Evolutionary conservation across 805 yeast species (phyloP).

Genomic region (Zygoascus ofunaensis): DNA sequence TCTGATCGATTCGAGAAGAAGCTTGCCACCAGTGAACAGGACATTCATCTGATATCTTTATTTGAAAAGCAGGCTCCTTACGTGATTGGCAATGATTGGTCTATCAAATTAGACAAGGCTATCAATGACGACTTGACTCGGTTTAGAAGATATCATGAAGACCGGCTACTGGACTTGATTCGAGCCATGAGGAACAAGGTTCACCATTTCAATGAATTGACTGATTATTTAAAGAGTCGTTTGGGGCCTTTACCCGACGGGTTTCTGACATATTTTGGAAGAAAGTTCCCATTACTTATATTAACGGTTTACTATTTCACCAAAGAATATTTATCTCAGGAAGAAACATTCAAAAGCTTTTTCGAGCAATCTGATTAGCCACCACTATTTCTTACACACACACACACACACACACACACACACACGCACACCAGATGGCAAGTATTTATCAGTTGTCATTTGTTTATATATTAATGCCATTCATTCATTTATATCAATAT

Average conservation of each 20-base stretch:
- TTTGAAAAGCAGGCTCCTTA: constrained; percentile 44
- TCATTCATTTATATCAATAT: too few relatives aligned
- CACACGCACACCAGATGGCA: too few relatives aligned
- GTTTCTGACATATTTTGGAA: constrained; percentile 66
- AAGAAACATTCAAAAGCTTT: constrained; percentile 46
- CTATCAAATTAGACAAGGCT: constrained; percentile 52
- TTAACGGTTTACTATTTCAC: constrained; percentile 66
- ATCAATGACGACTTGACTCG: constrained; percentile 81
- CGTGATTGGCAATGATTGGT: constrained; percentile 65
- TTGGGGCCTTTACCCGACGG: constrained; percentile 83
- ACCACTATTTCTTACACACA: too few relatives aligned
- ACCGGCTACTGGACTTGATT: constrained; percentile 71
- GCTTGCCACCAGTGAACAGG: constrained; percentile 54
- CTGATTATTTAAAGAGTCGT: constrained; percentile 47
- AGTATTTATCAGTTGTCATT: too few relatives aligned
- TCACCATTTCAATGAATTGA: constrained; percentile 90
- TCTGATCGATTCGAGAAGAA: constrained; percentile 89
- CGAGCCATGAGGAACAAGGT: constrained; percentile 88
- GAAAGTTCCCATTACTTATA: constrained; percentile 67
- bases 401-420: too few relatives aligned
- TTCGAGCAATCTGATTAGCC: constrained; percentile 21
- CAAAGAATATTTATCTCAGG: constrained; percentile 47
- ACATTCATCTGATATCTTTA: constrained; percentile 46
- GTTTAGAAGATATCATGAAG: constrained; percentile 77
- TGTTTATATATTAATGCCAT: too few relatives aligned